These are phyloP conservation scores for Gastrolobium bilobum DNA, from an alignment of 306 rosid genomes.

Conservation along the genomic window DNA sequence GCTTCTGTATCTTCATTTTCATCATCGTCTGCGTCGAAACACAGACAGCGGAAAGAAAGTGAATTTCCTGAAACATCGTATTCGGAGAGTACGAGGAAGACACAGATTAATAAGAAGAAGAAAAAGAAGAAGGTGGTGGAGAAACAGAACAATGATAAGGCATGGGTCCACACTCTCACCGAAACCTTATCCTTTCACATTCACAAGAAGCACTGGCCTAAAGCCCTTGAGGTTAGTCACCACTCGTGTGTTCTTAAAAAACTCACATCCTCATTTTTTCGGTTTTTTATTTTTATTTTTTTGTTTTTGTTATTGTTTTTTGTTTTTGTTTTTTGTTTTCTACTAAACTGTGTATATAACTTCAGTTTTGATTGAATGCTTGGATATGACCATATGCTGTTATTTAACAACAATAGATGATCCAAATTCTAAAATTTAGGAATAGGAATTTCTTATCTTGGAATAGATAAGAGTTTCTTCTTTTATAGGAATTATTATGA, in stretches of 20 bases:
- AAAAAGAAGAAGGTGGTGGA: conserved; percentile 77
- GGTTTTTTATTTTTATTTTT: not conserved
- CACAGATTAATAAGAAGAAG: conserved; percentile 59
- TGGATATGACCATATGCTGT: not conserved
- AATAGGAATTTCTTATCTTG: not conserved
- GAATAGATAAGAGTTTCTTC: not conserved
- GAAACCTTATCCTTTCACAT: conserved; percentile 69
- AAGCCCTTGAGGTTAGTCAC: conserved; percentile 72
- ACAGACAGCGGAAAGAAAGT: conserved; percentile 69
- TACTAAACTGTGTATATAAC: not conserved
- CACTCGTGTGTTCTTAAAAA: not conserved
- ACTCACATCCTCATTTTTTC: not conserved
- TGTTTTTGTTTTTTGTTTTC: not conserved
- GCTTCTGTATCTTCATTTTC: conserved; percentile 36
- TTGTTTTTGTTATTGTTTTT: not conserved
- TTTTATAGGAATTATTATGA: not conserved
- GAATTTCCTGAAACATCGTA: conserved; percentile 60
- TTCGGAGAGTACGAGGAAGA: conserved; percentile 45
- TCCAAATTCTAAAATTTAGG: too few relatives aligned
- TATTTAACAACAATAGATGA: too few relatives aligned
- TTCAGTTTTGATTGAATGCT: not conserved
- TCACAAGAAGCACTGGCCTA: conserved; percentile 73
- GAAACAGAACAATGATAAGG: conserved; percentile 61
- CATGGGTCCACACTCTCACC: conserved; percentile 80
- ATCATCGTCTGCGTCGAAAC: conserved; percentile 41